A percentile compares a stretch with the other conserved stretches of the same genome.
phyloP scores from a whole-genome alignment of 139 green algal species.

The Micractinium conductrix region DNA sequence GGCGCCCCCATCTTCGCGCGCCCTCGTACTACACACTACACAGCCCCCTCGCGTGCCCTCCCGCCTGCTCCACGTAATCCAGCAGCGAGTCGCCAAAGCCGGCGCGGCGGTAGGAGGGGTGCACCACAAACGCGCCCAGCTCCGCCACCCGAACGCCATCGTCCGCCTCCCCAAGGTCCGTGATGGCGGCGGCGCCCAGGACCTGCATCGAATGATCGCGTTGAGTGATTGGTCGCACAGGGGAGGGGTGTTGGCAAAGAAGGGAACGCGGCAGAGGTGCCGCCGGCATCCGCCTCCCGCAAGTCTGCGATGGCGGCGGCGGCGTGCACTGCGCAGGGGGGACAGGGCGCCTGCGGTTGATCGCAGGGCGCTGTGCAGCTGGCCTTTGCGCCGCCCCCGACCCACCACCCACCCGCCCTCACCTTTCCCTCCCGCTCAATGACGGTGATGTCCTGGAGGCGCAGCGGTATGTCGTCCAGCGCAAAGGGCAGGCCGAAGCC shows the following conservation, averaged over 20 bases:
- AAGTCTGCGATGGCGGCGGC: no score
- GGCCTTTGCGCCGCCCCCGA: no score
- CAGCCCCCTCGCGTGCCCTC: not conserved
- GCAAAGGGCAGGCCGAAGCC: constrained; percentile 53
- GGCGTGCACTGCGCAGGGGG: no score
- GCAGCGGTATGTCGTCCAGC: constrained; percentile 29
- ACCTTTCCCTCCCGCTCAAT: constrained; percentile 64
- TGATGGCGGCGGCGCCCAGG: constrained; percentile 82
- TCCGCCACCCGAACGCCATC: constrained; percentile 76
- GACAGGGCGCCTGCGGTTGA: no score
- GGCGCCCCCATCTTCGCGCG: no score
- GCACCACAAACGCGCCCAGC: constrained; percentile 90
- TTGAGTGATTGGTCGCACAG: no score
- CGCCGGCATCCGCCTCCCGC: no score
- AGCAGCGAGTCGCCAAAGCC: constrained; percentile 93
- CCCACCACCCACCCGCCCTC: no score
- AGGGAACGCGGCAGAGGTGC: no score
- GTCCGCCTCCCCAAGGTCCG: constrained; percentile 50
- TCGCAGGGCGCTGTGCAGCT: no score
- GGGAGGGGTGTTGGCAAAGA: no score
- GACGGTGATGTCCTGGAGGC: constrained; percentile 55
- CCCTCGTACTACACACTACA: no score
- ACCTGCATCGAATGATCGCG: constrained; percentile 48
- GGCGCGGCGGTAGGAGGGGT: constrained; percentile 69
- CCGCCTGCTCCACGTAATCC: constrained; percentile 65